These are phyloP conservation scores for Bipolaris victoriae DNA, from an alignment of 2,329 filamentous ascomycete species.

Conservation along the genomic window DNA sequence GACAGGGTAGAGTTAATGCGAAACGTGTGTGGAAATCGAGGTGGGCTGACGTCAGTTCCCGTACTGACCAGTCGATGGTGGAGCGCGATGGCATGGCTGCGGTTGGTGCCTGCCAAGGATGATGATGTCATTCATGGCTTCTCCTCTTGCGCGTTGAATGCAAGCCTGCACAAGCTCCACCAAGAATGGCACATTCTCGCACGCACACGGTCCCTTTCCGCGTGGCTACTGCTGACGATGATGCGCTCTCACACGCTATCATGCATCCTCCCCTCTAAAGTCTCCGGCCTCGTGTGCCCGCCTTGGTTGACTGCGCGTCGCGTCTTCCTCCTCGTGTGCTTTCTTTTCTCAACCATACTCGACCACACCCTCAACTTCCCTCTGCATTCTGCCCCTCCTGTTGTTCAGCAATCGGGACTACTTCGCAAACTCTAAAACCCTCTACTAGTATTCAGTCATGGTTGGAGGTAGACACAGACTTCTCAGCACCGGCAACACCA, in stretches of 20 bases:
- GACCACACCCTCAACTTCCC: background rate
- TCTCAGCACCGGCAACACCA: conserved; percentile 16
- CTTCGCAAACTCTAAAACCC: background rate
- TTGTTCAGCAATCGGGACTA: too few species aligned
- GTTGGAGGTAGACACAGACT: conserved; percentile 31
- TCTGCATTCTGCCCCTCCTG: background rate
- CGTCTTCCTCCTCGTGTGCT: conserved; percentile 10
- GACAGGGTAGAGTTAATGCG: too few species aligned
- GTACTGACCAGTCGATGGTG: background rate
- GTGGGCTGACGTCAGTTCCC: too few species aligned
- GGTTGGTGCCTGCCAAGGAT: conserved; percentile 23
- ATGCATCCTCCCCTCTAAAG: background rate
- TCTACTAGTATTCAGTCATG: conserved; percentile 19
- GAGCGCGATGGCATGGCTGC: background rate
- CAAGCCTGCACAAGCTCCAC: conserved; percentile 17
- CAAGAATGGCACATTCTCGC: conserved; percentile 17
- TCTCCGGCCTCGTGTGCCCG: conserved; percentile 1
- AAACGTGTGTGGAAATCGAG: too few species aligned
- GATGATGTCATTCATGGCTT: conserved; percentile 27
- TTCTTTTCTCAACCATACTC: background rate
- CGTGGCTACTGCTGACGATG: conserved; percentile 16
- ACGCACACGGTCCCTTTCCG: conserved; percentile 14
- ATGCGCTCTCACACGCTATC: conserved; percentile 21
- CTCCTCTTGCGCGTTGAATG: background rate
- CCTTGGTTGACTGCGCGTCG: conserved; percentile 13